Evolutionary conservation across 345 rosid genomes (phyloP), one percentile per base, ranked within the genome.

Genomic region (Pseudoturritis turrita): DNA sequence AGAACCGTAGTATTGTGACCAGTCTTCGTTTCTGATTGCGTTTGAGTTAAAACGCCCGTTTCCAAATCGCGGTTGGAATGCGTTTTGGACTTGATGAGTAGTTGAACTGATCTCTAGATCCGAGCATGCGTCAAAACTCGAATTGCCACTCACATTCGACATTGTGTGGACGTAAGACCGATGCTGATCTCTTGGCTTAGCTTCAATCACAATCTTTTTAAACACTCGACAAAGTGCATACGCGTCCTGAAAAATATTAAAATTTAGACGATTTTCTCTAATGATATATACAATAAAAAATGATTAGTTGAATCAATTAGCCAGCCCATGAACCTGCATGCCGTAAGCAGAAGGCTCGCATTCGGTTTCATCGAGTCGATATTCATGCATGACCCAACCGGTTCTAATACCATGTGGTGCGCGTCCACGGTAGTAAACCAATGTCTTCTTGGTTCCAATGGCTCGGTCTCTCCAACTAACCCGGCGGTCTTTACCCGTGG

Each of bases 361-460:
- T 41, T 77, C 77, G 4, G 18, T 44, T 60, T 77, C 80, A 72
- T 71, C 77, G 2, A 77, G 77, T 29, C 80, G 70, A 60, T 77
- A 77, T 65, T 77, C 80, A 28, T 77, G 80, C 80, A 77, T 77
- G 31, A 77, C 80, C 80, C 80, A 77, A 72, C 80, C 77, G 2
- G 77, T 77, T 66, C 80, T 51, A 14, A 77, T 71, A 14, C 80
- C 80, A 7, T 77, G 80, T 22, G 80, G 80, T 2, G 80, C 80
- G 0, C 80, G 68, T 0, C 80, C 80, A 23, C 73, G 73, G 59
- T 77, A 77, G 44, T 77, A 77, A 52, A 77, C 80, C 51, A 77
- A 45, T 35, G 80, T 77, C 54, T 77, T 77, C 13, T 77, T 77
- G 22, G 73, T 77, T 51, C 80, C 80, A 35, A 77, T 72, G 31